phyloP scores from a whole-genome alignment of 306 rosid species.

The Trifolium dubium region DNA sequence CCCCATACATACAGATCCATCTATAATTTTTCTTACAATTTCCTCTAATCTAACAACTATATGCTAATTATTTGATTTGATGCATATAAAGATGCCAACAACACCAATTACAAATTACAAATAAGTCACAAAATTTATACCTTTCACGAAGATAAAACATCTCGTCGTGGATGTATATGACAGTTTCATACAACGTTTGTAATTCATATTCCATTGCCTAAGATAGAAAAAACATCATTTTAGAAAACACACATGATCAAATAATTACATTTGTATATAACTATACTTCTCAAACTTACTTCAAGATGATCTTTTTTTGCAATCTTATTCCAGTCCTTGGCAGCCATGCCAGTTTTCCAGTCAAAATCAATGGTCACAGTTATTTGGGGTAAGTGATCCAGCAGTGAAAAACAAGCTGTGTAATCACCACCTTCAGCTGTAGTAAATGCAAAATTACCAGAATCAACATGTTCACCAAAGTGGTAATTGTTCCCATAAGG shows the following conservation, averaged over 20 bases:
- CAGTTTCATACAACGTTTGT: constrained; percentile 60
- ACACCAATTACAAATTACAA: too few relatives aligned
- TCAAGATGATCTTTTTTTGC: constrained; percentile 79
- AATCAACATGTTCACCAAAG: constrained; percentile 50
- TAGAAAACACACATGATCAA: constrained; percentile 11
- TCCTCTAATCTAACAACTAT: too few relatives aligned
- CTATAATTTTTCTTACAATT: too few relatives aligned
- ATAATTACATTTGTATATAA: neutral
- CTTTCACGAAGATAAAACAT: constrained; percentile 94
- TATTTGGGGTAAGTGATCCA: constrained; percentile 45
- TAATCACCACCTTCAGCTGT: constrained; percentile 82
- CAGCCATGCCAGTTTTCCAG: constrained; percentile 78
- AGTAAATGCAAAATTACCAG: constrained; percentile 76
- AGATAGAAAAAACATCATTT: constrained; percentile 36
- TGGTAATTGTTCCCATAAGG: constrained; percentile 72
- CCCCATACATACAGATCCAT: too few relatives aligned
- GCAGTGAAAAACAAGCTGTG: constrained; percentile 69
- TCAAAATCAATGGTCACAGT: constrained; percentile 63
- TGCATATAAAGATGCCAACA: too few relatives aligned
- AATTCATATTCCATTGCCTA: constrained; percentile 82
- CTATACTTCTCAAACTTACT: constrained; percentile 45
- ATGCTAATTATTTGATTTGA: too few relatives aligned
- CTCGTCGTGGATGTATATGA: constrained; percentile 76
- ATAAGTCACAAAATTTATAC: constrained; percentile 43
- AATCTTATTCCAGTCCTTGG: constrained; percentile 77